Conservation (phyloP, 139 green algal species). For the Coelastrella sp. region DNA sequence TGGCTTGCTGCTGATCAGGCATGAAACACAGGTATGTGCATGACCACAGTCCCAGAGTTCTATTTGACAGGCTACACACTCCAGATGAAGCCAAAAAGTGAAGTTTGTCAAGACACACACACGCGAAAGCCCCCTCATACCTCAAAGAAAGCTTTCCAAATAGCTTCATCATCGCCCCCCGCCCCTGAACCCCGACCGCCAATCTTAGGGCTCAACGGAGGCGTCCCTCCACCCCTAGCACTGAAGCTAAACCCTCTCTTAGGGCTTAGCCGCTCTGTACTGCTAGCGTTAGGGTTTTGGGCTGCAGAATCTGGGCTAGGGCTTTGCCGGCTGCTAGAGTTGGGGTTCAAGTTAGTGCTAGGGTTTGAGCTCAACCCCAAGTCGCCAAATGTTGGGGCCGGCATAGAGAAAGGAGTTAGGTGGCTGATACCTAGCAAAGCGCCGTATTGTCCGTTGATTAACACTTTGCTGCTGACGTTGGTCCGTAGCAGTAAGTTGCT, state of each 20-base stretch:
- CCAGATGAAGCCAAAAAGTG: no score
- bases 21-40: no score
- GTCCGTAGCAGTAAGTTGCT: slow-evolving; percentile 51
- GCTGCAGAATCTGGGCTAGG: neutral
- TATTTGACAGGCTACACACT: neutral
- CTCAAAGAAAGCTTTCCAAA: slow-evolving; percentile 21
- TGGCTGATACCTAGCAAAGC: slow-evolving; percentile 52
- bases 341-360: no score
- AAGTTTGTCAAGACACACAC: no score
- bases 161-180: neutral
- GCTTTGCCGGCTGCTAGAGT: neutral
- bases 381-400: neutral
- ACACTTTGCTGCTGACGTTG: slow-evolving; percentile 45
- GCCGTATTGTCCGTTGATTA: slow-evolving; percentile 45
- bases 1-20: no score
- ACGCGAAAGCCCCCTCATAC: neutral
- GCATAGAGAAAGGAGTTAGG: slow-evolving; percentile 56
- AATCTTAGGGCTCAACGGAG: slow-evolving; percentile 32
- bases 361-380: neutral
- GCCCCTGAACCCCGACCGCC: neutral
- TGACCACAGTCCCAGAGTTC: no score
- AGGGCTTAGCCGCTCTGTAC: neutral
- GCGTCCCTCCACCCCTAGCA: neutral
- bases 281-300: slow-evolving; percentile 26
- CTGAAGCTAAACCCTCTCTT: neutral